These are phyloP conservation scores for Apocynum venetum DNA, from an alignment of 257 asterid species.

Conservation along the genomic window DNA sequence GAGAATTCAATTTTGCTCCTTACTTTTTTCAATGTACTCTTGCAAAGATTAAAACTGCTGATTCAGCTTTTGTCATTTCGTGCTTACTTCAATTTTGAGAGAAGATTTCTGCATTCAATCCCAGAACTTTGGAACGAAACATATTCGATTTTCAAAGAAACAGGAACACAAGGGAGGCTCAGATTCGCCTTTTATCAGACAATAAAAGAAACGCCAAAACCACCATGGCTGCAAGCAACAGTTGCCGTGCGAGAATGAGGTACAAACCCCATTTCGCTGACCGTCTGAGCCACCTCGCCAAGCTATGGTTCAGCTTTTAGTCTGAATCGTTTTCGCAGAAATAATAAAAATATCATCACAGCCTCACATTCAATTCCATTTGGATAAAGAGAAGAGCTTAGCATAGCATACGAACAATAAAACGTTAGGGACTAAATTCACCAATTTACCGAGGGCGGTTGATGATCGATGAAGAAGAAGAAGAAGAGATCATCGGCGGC, in stretches of 20 bases:
- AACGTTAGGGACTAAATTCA: not conserved
- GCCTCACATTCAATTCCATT: not conserved
- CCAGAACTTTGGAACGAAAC: not conserved
- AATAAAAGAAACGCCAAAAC: not conserved
- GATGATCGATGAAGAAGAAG: not conserved
- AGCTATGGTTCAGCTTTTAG: slow-evolving; percentile 8
- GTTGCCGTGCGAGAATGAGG: not conserved
- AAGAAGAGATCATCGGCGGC: slow-evolving; percentile 23
- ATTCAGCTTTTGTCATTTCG: too few relatives aligned
- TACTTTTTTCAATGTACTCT: too few relatives aligned
- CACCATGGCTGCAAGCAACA: slow-evolving; percentile 22
- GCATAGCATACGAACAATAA: too few relatives aligned
- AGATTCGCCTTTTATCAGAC: slow-evolving; percentile 24
- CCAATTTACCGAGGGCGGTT: slow-evolving; percentile 7
- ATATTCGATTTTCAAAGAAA: not conserved
- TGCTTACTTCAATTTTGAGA: too few relatives aligned
- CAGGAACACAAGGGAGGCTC: slow-evolving; percentile 8
- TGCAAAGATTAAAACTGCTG: too few relatives aligned
- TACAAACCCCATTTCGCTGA: slow-evolving; percentile 7
- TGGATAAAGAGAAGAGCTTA: not conserved
- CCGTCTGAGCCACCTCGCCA: slow-evolving; percentile 23
- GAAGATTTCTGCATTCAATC: too few relatives aligned
- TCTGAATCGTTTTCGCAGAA: not conserved
- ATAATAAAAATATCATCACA: slow-evolving; percentile 8
- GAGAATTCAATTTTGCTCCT: too few relatives aligned